Evolutionary conservation across 163 green algal species (phyloP).

Genomic region (Smithsoniella earleae): DNA sequence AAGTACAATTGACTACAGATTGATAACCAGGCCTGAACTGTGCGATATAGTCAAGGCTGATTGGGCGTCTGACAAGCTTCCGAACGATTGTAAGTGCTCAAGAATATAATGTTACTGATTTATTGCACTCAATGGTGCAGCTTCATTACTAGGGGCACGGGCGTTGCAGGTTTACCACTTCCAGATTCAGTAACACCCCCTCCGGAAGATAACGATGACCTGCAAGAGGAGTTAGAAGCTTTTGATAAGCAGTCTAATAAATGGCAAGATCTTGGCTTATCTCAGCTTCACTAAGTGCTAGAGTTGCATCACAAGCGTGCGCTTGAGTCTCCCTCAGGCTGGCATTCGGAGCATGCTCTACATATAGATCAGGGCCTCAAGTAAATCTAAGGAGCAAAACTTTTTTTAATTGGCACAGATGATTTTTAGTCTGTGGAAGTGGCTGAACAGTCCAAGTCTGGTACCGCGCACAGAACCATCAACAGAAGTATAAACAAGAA

Average conservation of each 20-base stretch:
- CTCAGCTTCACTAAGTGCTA: conserved; percentile 8
- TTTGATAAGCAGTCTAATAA: conserved; percentile 27
- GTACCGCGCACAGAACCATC: no score
- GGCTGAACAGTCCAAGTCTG: no score
- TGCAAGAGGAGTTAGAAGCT: conserved; percentile 18
- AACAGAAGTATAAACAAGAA: no score
- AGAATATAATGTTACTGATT: not conserved
- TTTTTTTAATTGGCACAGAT: no score
- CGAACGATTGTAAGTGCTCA: not conserved
- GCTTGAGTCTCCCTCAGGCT: no score
- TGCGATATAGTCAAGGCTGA: conserved; percentile 27
- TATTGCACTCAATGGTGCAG: not conserved
- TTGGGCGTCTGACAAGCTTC: conserved; percentile 10
- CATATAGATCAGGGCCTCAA: no score
- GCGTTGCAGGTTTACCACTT: conserved; percentile 19
- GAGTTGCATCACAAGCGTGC: no score
- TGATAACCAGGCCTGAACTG: conserved; percentile 19
- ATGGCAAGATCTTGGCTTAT: conserved; percentile 19
- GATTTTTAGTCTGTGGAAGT: no score
- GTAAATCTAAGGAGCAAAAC: no score
- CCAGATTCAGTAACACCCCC: conserved; percentile 7
- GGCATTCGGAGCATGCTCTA: no score
- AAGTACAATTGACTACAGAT: conserved; percentile 14
- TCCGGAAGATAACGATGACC: conserved; percentile 5
- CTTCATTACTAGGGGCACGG: not conserved